phyloP scores from a whole-genome alignment of 2,329 filamentous ascomycete species.

The Fusarium sp. region DNA sequence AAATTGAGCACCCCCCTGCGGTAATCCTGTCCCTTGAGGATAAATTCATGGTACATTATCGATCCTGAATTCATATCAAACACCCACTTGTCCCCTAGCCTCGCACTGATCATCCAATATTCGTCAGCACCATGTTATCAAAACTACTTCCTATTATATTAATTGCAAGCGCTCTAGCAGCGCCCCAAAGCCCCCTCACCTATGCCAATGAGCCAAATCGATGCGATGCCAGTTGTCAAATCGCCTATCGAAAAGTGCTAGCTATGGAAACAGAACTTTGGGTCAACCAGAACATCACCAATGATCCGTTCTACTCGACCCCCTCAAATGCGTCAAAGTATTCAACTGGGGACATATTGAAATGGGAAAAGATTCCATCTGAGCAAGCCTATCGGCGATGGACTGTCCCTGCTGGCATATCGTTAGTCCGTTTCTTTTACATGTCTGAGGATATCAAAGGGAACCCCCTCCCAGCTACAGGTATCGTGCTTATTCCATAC shows the following conservation, averaged over 20 bases:
- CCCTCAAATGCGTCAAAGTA: neutral
- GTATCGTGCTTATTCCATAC: neutral
- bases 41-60: accelerated
- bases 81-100: accelerated
- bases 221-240: neutral
- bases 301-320: neutral
- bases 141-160: neutral
- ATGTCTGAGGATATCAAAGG: neutral
- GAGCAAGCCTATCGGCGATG: neutral
- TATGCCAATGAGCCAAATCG: neutral
- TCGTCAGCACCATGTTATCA: neutral
- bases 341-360: neutral
- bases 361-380: neutral
- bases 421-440: neutral
- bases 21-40: accelerated
- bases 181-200: neutral
- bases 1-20: accelerated
- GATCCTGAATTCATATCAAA: too few relatives aligned
- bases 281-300: neutral
- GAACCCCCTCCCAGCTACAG: neutral
- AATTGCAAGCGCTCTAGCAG: neutral
- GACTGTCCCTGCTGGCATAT: neutral
- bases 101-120: accelerated
- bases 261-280: neutral
- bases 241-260: neutral